Evolutionary conservation across 1,284 basidiomycete species (phyloP), one percentile per base, ranked within the genome.

Genomic region (Leccinum subrobustum): DNA sequence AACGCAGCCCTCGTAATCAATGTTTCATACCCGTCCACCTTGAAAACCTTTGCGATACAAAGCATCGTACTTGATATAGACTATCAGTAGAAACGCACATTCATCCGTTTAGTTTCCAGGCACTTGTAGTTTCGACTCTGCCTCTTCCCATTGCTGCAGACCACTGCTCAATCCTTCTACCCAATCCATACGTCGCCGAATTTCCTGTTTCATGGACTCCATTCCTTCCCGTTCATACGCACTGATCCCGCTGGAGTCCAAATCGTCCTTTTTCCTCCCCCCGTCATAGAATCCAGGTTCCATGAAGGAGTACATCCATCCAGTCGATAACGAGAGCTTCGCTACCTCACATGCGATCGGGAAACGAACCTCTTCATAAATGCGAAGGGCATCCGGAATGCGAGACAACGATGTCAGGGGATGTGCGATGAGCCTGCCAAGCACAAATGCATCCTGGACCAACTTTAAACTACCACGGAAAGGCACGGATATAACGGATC

Each of bases 381-480:
- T 67, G 3, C 58, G 53, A 6, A 78, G 67, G 2, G 65, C 69
- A 1, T 65, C 65, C 7, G 61, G 59, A 12, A 69, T 58, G 14
- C 56, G 69, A 4, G 61, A 39, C 11, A 57, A 62, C 4, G 68
- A 67, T 2, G 65, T 60, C 1, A 66, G 63, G 2, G 66, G 68
- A 44, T 73, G 67, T 1, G 73, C 66, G 27, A 77, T 68, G 3
- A 75, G 65, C 6, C 72, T 66, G 3, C 71, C 75, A 14, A 78
- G 69, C 1, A 78, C 62, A 51, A 67, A 76, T 2, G 73, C 77
- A 53, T 78, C 76, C 75, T 78, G 52, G 14, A 52, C 14, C 2
- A 9, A 11, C 27, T 29, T 29, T 29, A 9, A 29, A 29, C 8
- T 29, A 29, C 20, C 6, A 47, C 11, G 3, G 37, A 39, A 39